Conservation (phyloP, 2,329 filamentous ascomycete species). For the Penicillium concentricum region DNA sequence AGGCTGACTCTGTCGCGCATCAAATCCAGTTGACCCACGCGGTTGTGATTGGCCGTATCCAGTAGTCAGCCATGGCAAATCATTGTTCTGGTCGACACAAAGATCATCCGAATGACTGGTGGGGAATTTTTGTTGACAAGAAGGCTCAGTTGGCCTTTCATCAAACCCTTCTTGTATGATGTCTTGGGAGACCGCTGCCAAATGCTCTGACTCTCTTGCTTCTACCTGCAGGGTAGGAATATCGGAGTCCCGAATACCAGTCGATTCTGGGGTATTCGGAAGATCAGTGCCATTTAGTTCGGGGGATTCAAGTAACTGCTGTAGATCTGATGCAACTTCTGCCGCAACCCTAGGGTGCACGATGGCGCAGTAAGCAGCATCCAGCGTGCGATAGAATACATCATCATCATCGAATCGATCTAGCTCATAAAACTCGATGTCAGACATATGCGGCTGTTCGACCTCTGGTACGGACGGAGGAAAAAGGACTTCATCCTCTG, state of each 20-base stretch:
- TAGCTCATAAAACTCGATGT: background rate
- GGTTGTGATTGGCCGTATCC: background rate
- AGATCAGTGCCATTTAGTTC: background rate
- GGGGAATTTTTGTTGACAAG: background rate
- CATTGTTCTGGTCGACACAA: background rate
- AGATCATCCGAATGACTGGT: background rate
- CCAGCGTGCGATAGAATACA: conserved; percentile 4
- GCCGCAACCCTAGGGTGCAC: background rate
- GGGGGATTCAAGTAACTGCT: background rate
- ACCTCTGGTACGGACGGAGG: background rate
- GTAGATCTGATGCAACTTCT: background rate
- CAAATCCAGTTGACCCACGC: background rate
- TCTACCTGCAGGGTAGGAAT: background rate
- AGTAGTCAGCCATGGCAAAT: background rate
- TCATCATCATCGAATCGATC: conserved; percentile 2
- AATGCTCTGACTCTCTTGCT: background rate
- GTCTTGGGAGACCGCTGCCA: background rate
- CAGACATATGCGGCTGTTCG: background rate
- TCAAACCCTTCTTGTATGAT: background rate
- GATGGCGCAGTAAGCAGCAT: conserved; percentile 4
- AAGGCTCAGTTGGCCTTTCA: background rate
- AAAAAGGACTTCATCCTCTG: background rate
- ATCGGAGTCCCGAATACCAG: too few relatives aligned
- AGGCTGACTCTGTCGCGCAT: background rate
- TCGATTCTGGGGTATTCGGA: background rate